Conservation (phyloP, 768 basidiomycete genomes). For the Leccinum obscurum region DNA sequence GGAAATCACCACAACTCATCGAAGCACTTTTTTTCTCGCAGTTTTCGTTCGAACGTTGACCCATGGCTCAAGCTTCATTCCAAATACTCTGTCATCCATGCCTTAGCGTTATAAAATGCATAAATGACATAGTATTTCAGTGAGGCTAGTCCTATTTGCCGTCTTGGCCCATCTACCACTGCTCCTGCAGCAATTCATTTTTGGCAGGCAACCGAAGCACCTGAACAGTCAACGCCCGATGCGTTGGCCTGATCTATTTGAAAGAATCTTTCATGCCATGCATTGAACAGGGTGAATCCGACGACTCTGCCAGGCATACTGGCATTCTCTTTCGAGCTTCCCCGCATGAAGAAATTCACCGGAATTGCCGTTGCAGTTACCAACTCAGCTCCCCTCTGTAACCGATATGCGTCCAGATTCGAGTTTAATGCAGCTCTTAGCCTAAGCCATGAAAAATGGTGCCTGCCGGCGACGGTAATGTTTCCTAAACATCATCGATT, state of each 20-base stretch:
- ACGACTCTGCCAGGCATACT: not conserved
- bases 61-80: not conserved
- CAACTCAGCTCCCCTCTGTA: conserved; percentile 43
- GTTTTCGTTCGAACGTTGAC: too few species aligned
- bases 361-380: conserved; percentile 45
- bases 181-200: not conserved
- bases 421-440: not conserved
- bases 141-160: not conserved
- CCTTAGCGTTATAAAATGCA: not conserved
- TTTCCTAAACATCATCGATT: conserved; percentile 37
- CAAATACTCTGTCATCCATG: not conserved
- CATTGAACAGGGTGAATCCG: not conserved
- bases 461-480: conserved; percentile 38
- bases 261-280: conserved; percentile 18
- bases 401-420: conserved; percentile 35
- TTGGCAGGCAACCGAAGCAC: not conserved
- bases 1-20: too few species aligned
- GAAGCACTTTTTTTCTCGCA: too few species aligned
- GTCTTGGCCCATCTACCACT: not conserved
- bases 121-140: not conserved
- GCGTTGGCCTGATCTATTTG: conserved; percentile 5
- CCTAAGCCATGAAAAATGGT: conserved; percentile 38
- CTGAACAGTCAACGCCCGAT: not conserved
- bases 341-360: conserved; percentile 19
- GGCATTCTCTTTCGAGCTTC: not conserved